Base-by-base conservation (phyloP, 2,329 filamentous ascomycete genomes). In the Hypoxylon sp. region DNA sequence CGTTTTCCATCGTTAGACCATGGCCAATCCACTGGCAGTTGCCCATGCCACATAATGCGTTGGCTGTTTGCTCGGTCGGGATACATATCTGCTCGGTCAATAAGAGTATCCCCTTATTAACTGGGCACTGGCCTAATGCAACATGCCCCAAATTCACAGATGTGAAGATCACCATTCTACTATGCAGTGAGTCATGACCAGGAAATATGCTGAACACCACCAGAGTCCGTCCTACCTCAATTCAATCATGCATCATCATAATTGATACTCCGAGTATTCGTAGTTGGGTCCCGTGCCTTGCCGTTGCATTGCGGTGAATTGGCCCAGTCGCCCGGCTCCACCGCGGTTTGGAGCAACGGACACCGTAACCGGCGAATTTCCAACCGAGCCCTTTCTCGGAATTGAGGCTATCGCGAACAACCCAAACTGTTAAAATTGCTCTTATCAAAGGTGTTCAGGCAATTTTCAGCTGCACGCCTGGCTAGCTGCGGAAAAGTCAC, bases 281-380 rank as follows among this genome's bases (percentile, higher is more conserved):
- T 56, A 21, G 56, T 58, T 55, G 53, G 53, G 37, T 56, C 39
- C 61, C 61, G 65, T 69, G 63, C 61, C 57, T 66, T 67, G 63
- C 62, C 63, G 68, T 68, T 69, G 58, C 65, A 70, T 65, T 58
- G 61, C 61, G 50, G 68, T 65, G 60, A 63, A 37, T 57, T 67
- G 43, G 58, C 30, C 59, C 54, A 70, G 58, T 46, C 58, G 61
- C 63, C 62, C 62, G 51, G 61, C 68, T 70, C 68, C 68, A 70
- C 68, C 39, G 65, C 57, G 61, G 68, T 54, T 69, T 66, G 63
- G 63, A 59, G 65, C 62, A 68, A 61, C 63, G 58, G 39, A 57
- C 58, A 53, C 65, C 65, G 53, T 51, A 63, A 47, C 68, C 65
- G 62, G 61, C 51, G 69, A 53, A 68, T 61, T 61, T 61, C 51